Evolutionary conservation across 352 stramenopile species (phyloP).

Genomic region (Globisporangium middletonii): DNA sequence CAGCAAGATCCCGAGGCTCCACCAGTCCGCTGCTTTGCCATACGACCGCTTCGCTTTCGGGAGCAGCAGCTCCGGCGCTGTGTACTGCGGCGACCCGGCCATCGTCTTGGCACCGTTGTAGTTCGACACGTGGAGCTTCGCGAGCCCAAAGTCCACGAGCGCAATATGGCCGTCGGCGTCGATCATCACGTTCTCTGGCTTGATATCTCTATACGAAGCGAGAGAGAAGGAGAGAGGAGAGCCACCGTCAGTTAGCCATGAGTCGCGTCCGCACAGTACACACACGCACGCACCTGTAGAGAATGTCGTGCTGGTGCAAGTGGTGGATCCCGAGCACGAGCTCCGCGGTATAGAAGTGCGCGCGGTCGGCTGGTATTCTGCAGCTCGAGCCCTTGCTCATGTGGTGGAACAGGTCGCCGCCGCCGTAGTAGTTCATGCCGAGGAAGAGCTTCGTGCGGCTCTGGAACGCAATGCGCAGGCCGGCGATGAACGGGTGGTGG

Average conservation of each 20-base stretch:
- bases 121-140: slow-evolving; percentile 90
- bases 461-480: slow-evolving; percentile 84
- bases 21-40: slow-evolving; percentile 86
- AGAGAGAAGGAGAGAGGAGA: not conserved
- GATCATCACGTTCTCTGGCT: slow-evolving; percentile 96
- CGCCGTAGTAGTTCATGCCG: slow-evolving; percentile 86
- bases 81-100: slow-evolving; percentile 86
- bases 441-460: slow-evolving; percentile 83
- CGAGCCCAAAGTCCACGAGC: slow-evolving; percentile 93
- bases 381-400: slow-evolving; percentile 88
- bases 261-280: not conserved
- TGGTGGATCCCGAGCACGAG: slow-evolving; percentile 90
- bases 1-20: slow-evolving; percentile 87
- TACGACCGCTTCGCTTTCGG: slow-evolving; percentile 85
- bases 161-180: slow-evolving; percentile 94
- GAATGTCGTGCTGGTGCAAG: slow-evolving; percentile 92
- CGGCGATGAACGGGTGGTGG: slow-evolving; percentile 84
- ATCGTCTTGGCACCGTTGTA: slow-evolving; percentile 88
- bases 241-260: not conserved
- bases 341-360: slow-evolving; percentile 92
- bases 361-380: slow-evolving; percentile 71
- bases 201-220: slow-evolving; percentile 80
- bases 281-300: slow-evolving; percentile 69
- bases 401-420: slow-evolving; percentile 84
- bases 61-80: slow-evolving; percentile 74